These are phyloP conservation scores for Asterochloris erici DNA, from an alignment of 139 green algal genomes.

Conservation along the genomic window DNA sequence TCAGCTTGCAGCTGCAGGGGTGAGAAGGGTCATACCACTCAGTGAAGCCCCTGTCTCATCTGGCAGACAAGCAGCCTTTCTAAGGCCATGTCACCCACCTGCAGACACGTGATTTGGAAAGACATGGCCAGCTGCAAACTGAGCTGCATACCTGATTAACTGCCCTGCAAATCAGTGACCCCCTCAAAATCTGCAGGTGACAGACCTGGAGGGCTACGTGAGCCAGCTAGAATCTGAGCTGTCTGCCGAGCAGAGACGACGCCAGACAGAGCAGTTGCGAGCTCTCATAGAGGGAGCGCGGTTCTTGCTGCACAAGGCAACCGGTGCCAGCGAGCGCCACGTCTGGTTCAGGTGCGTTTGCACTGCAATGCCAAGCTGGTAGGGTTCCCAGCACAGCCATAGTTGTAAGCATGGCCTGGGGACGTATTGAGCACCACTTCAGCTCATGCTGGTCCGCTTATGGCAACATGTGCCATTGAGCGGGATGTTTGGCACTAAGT, in stretches of 20 bases:
- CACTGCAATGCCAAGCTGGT: background rate
- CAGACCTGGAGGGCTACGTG: conserved; percentile 12
- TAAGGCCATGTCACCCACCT: too few relatives aligned
- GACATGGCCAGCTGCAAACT: too few relatives aligned
- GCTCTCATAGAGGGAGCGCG: conserved; percentile 19
- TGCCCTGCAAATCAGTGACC: too few relatives aligned
- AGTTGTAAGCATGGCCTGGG: background rate
- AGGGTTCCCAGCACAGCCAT: background rate
- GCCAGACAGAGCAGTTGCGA: conserved; percentile 22
- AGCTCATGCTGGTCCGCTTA: background rate
- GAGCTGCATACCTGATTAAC: too few relatives aligned
- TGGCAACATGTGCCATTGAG: background rate
- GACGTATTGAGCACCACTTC: background rate
- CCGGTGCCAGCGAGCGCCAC: conserved; percentile 5
- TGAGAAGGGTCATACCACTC: too few relatives aligned
- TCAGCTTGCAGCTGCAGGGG: too few relatives aligned
- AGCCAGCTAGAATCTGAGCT: conserved; percentile 18
- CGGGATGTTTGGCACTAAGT: background rate
- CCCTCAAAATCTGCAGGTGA: background rate
- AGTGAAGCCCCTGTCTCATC: too few relatives aligned
- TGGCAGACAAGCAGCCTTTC: too few relatives aligned
- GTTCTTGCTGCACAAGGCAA: conserved; percentile 20
- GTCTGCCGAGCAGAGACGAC: conserved; percentile 14
- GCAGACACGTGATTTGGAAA: too few relatives aligned
- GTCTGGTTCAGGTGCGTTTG: conserved; percentile 18